Evolutionary conservation across 139 green algal species (phyloP), one percentile per base, ranked within the genome.

Genomic region (Chlamydomonas sp.): DNA sequence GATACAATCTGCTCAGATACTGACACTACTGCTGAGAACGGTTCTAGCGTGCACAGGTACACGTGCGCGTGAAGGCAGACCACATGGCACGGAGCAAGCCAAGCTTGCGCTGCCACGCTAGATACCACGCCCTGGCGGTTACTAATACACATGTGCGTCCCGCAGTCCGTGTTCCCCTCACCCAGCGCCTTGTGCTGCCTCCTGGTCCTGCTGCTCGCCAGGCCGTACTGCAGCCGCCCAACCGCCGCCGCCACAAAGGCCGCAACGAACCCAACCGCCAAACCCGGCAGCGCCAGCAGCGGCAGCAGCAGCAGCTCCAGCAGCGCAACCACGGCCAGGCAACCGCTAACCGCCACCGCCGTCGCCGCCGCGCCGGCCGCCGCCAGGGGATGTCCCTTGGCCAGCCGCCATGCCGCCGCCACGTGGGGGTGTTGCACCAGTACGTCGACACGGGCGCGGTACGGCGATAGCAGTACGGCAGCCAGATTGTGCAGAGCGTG

Each of bases 241-340:
- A 66, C 73, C 61, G 73, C 72, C 73, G 83, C 73, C 61, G 61
- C 73, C 15, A 63, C 0, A 49, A 87, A 87, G 62, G 71, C 68
- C 2, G 66, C 16, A 6, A 15, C 63, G 14, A 87, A 87, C 16
- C 72, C n/a, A 6, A 64, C 62, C n/a, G 61, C 17, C 62, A 79
- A 5, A 2, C 57, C 83, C 62, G 83, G 83, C 31, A 87, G 6
- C 62, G 83, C 83, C 83, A 87, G 62, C 73, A 87, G 73, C 83
- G 83, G 83, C 83, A 87, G 61, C 61, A 87, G 83, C 83, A 87
- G 60, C 72, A 87, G n/a, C 83, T 87, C 83, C 73, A 62, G 4
- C 14, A 60, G 1, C 81, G 80, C 62, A 31, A 10, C 1, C 61
- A 31, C 83, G 31, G 60, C 73, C 73, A 80, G 14, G 73, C 71